Base-by-base conservation (phyloP, 2,329 filamentous ascomycete genomes). In the Pseudogymnoascus destructans region DNA sequence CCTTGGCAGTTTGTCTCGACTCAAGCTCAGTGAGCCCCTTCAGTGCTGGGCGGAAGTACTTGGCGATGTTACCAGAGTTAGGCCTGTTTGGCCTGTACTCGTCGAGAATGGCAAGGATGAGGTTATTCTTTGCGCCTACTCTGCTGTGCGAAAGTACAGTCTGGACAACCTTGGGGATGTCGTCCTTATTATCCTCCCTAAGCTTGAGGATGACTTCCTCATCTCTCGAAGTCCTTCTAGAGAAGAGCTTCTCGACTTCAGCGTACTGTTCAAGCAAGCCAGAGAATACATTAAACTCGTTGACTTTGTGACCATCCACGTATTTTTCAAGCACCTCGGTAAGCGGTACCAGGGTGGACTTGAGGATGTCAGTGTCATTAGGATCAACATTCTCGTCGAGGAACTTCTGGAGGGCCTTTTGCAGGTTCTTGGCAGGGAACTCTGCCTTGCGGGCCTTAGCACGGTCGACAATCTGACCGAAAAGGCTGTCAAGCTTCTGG, bases 71-170 rank as follows among this genome's bases (percentile, higher is more conserved):
- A 67, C 89, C 89, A 61, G 87, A 85, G 62, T 87, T 85, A 49
- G 93, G 91, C 76, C 87, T 93, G 77, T 97, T 97, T 59, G 93
- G 93, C 60, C 87, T 85, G 77, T 97, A 98, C 70, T 92, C 86
- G 35, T 96, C 90, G 32, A 98, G 79, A 59, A 98, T 90, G 49
- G 92, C 91, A 55, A 97, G 76, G 57, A 97, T 77, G 56, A 98
- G 80, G 66, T 93, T 91, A 75, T 93, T 97, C 85, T 98, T 98
- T 61, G 90, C 83, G 64, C 84, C 86, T 59, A 96, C 87, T 62
- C 89, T 86, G 72, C 90, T 93, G 77, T 98, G 93, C 0, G 93
- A 97, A 23, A 98, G 81, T 3, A 95, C 92, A 17, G 81, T 91
- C 68, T 93, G 85, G 15, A 96, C 85, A 61, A 97, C 89, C 70